A percentile compares a stretch with the other conserved stretches of the same genome.
Conservation (phyloP, 2,329 filamentous ascomycete species). For the Cladophialophora immunda region DNA sequence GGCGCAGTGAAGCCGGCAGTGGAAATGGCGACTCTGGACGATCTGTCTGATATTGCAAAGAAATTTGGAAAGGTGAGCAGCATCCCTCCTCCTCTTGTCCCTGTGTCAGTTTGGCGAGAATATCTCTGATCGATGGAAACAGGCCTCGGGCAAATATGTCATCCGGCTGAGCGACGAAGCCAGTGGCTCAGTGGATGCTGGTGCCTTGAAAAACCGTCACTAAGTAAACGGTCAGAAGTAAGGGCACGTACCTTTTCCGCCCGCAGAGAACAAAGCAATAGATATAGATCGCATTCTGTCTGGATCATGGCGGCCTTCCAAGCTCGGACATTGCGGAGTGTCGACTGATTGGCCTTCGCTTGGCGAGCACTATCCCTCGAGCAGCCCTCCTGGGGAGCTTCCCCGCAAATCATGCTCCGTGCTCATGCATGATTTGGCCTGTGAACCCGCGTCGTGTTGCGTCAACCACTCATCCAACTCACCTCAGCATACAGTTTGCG, state of each 20-base stretch:
- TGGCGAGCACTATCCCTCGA: background rate
- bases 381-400: constrained; percentile 2
- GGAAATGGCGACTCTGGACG: constrained; percentile 35
- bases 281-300: background rate
- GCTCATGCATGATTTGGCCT: constrained; percentile 9
- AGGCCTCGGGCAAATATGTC: constrained; percentile 30
- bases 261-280: background rate
- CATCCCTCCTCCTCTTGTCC: background rate
- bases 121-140: background rate
- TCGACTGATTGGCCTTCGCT: constrained; percentile 7
- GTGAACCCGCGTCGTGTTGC: background rate
- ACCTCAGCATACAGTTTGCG: constrained; percentile 6
- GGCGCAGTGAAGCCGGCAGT: constrained; percentile 41
- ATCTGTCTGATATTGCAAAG: constrained; percentile 29
- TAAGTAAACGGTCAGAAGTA: background rate
- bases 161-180: constrained; percentile 24
- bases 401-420: constrained; percentile 17
- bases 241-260: background rate
- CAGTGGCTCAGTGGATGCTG: background rate
- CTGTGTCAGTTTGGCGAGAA: background rate
- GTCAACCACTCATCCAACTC: constrained; percentile 5
- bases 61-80: constrained; percentile 32
- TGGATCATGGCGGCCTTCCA: background rate
- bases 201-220: background rate
- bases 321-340: constrained; percentile 14